Base-by-base conservation (phyloP, 129 eudicot genomes). In the Erigeron canadensis region DNA sequence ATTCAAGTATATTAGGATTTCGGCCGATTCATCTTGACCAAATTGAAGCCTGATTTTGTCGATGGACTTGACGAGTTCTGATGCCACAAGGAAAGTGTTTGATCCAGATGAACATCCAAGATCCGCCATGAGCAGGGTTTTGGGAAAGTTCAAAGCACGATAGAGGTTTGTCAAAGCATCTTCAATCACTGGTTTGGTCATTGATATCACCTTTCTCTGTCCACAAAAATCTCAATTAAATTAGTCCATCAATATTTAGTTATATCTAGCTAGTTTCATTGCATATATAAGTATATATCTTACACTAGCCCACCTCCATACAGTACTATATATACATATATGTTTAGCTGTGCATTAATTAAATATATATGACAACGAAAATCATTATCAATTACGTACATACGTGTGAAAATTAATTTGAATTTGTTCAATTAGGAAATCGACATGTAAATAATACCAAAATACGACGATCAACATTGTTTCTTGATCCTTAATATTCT, bases 71-170 rank as follows among this genome's bases (percentile, higher is more conserved):
- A 92, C 48, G 22, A 89, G 46, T 72, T 86, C 88, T 0, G 81
- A 64, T 6, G 82, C 76, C 1, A 81, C 84, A 0, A 82, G 34
- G 38, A 86, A 53, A 10, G 97, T 78, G 83, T 88, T 88, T 28
- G 96, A 90, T 8, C 97, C 96, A 12, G 89, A 86, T 21, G 96
- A 85, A 44, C 93, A 91, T 15, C 96, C 97, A 77, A 91, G 47
- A 65, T 88, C 96, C 9, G 89, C 97, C 44, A 91, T 83, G 79
- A 70, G 65, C 10, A 91, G 74, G 65, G 66, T 72, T 46, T 78
- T 71, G 0, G 84, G 86, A 60, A 63, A 58, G 45, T 63, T 61
- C 63, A 76, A 42, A 59, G 38, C 73, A 63, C 46, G 10, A 67
- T 80, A 85, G 21, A 88, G 75, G 23, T 80, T 61, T 2, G 69